These are phyloP conservation scores for Nepenthes alata DNA, from an alignment of 179 eudicot species.

Conservation along the genomic window DNA sequence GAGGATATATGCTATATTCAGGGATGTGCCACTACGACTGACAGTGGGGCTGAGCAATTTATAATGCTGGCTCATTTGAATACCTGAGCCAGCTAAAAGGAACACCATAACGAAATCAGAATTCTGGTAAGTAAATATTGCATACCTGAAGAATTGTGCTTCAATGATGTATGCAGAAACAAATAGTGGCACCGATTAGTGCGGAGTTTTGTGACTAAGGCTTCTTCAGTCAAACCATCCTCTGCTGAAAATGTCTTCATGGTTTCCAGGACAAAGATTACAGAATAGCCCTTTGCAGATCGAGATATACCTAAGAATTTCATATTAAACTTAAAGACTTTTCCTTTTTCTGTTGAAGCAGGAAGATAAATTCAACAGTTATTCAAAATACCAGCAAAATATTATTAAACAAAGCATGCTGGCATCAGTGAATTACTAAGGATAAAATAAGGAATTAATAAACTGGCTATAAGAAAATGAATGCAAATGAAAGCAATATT, in stretches of 20 bases:
- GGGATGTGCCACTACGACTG: background rate
- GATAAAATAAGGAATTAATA: background rate
- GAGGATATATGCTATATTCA: too few relatives aligned
- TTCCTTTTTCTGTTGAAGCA: background rate
- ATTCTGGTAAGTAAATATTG: background rate
- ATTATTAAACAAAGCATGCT: background rate
- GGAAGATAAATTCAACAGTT: background rate
- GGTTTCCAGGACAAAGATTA: conserved; percentile 72
- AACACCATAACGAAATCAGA: background rate
- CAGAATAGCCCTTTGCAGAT: conserved; percentile 89
- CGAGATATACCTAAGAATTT: conserved; percentile 64
- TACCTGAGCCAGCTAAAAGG: background rate
- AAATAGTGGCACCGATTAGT: conserved; percentile 89
- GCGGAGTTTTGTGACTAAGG: conserved; percentile 90
- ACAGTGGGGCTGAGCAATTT: background rate
- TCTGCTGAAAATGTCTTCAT: conserved; percentile 86
- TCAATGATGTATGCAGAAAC: conserved; percentile 76
- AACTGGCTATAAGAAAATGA: background rate
- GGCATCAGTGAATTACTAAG: too few relatives aligned
- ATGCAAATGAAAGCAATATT: background rate
- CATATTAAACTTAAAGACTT: background rate
- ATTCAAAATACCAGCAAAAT: background rate
- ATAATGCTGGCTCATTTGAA: background rate
- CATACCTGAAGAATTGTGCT: conserved; percentile 66
- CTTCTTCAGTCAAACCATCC: conserved; percentile 96